A percentile compares a stretch with the other conserved stretches of the same genome.
phyloP scores from a whole-genome alignment of 2,329 filamentous ascomycete species.

The Phialemoniopsis sp. region DNA sequence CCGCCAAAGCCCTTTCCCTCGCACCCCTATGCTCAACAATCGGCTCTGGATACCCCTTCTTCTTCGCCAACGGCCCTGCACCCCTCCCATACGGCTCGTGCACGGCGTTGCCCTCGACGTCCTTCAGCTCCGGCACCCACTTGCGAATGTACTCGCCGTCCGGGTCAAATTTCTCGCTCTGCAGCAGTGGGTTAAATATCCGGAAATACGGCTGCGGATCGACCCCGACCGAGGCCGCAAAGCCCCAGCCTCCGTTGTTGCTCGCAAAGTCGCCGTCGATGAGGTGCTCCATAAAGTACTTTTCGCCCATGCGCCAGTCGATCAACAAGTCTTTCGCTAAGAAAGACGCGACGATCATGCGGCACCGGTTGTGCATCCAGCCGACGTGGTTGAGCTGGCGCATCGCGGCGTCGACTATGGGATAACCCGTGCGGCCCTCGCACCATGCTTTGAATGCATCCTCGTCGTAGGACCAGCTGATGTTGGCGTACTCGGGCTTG shows the following conservation, averaged over 20 bases:
- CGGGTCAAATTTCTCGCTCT: constrained; percentile 82
- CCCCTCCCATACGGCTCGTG: constrained; percentile 77
- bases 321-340: constrained; percentile 75
- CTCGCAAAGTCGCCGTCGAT: constrained; percentile 77
- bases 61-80: constrained; percentile 52
- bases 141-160: constrained; percentile 75
- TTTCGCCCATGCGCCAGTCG: constrained; percentile 80
- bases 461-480: constrained; percentile 74
- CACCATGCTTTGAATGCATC: constrained; percentile 71
- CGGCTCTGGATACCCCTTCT: constrained; percentile 67
- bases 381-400: constrained; percentile 64
- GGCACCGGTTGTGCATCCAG: constrained; percentile 82
- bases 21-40: constrained; percentile 72
- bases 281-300: constrained; percentile 76
- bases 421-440: constrained; percentile 70
- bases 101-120: constrained; percentile 64
- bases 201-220: constrained; percentile 73
- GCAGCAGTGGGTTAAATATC: constrained; percentile 81
- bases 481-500: constrained; percentile 80
- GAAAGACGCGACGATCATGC: constrained; percentile 82
- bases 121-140: constrained; percentile 74
- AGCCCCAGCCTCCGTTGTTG: constrained; percentile 66
- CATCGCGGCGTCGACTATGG: constrained; percentile 85
- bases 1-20: constrained; percentile 46
- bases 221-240: constrained; percentile 30